Conservation (phyloP, 2,329 filamentous ascomycete genomes). For the Fonsecaea erecta region DNA sequence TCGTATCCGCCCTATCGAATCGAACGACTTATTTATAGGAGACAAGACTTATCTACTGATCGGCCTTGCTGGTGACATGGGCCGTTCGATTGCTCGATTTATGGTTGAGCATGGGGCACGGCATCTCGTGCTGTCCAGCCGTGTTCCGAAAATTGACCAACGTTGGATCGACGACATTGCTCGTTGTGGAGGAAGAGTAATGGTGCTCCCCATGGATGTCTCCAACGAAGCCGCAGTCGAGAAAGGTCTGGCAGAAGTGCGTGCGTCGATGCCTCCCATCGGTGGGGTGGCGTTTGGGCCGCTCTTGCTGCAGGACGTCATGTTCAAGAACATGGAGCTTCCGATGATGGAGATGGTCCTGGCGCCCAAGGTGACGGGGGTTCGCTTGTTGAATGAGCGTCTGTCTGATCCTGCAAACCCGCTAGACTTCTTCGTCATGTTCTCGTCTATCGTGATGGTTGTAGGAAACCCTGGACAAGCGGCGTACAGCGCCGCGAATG, state of each 20-base stretch:
- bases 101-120: constrained; percentile 39
- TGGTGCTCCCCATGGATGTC: constrained; percentile 5
- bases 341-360: constrained; percentile 42
- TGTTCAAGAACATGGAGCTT: constrained; percentile 41
- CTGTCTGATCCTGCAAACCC: constrained; percentile 8
- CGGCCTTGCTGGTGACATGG: constrained; percentile 44
- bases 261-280: not conserved
- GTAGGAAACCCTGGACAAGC: constrained; percentile 42
- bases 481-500: constrained; percentile 47
- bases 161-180: constrained; percentile 12
- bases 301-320: constrained; percentile 21
- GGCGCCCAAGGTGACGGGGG: constrained; percentile 42
- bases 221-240: not conserved
- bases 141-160: constrained; percentile 7
- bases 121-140: constrained; percentile 37
- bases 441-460: constrained; percentile 47
- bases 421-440: constrained; percentile 52
- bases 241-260: not conserved
- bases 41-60: constrained; percentile 45
- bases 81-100: constrained; percentile 36
- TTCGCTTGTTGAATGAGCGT: constrained; percentile 30
- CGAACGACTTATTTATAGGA: not conserved
- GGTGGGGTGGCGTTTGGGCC: not conserved
- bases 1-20: constrained; percentile 6
- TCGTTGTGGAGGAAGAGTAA: constrained; percentile 8